Conservation (phyloP, 1,139 yeast species). For the Taiozyma sp. region DNA sequence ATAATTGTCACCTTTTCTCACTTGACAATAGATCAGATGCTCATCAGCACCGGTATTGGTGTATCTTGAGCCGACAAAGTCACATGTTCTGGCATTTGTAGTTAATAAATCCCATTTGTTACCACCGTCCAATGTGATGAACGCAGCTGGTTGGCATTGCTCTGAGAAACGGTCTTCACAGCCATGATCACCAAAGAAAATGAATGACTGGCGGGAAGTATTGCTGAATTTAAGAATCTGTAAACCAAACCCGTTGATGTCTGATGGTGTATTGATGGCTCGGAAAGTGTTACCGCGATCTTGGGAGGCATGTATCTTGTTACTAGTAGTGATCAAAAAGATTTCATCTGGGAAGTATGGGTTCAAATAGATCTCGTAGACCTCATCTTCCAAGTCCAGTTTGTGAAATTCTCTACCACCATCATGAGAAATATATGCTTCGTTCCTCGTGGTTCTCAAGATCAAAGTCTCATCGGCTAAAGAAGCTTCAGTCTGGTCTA, state of each 20-base stretch:
- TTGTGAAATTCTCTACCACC: conserved; percentile 65
- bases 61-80: conserved; percentile 57
- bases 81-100: conserved; percentile 55
- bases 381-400: conserved; percentile 42
- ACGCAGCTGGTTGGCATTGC: conserved; percentile 54
- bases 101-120: conserved; percentile 47
- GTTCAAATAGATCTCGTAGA: conserved; percentile 56
- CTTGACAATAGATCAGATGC: conserved; percentile 60
- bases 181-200: conserved; percentile 62
- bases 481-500: conserved; percentile 35
- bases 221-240: conserved; percentile 56
- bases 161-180: conserved; percentile 36
- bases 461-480: conserved; percentile 68
- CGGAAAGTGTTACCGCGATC: conserved; percentile 66
- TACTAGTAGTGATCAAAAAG: conserved; percentile 50
- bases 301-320: conserved; percentile 49
- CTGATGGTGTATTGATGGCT: conserved; percentile 45
- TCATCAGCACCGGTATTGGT: conserved; percentile 34
- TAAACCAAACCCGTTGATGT: conserved; percentile 34
- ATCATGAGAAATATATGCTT: conserved; percentile 65
- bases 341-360: conserved; percentile 59
- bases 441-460: conserved; percentile 47
- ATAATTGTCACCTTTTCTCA: conserved; percentile 26
- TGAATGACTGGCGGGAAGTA: conserved; percentile 45
- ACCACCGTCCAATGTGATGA: conserved; percentile 63